Evolutionary conservation across 805 yeast genomes (phyloP).

Genomic region (Saccharomycopsis oosterbeekiorum): DNA sequence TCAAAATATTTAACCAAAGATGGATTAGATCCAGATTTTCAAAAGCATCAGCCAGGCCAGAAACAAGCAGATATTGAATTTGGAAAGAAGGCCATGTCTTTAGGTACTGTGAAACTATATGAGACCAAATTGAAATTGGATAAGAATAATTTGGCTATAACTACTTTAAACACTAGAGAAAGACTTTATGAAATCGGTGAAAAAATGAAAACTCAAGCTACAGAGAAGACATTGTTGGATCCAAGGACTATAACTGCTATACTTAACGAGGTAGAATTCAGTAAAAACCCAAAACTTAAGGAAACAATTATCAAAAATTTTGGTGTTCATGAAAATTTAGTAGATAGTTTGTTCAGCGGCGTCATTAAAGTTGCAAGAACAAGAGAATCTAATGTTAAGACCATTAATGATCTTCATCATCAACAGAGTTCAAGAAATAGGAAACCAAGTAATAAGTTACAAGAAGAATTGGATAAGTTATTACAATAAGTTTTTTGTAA

Average conservation of each 20-base stretch:
- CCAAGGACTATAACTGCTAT: slow-evolving; percentile 17
- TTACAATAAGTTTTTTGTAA: neutral
- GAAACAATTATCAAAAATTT: slow-evolving; percentile 6
- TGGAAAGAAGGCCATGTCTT: slow-evolving; percentile 12
- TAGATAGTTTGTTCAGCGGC: slow-evolving; percentile 4
- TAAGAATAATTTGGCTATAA: slow-evolving; percentile 12
- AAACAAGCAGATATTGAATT: neutral
- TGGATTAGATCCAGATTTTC: slow-evolving; percentile 15
- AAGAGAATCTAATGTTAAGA: slow-evolving; percentile 7
- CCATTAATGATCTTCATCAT: slow-evolving; percentile 10
- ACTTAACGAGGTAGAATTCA: slow-evolving; percentile 8
- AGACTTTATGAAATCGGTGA: slow-evolving; percentile 9
- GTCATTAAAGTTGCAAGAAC: slow-evolving; percentile 10
- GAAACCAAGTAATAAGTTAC: neutral
- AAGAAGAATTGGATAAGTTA: neutral
- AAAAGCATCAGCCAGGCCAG: neutral
- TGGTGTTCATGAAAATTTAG: slow-evolving; percentile 4
- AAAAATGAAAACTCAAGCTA: neutral
- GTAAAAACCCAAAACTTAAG: neutral
- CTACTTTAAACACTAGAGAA: slow-evolving; percentile 11
- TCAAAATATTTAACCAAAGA: slow-evolving; percentile 10
- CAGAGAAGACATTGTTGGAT: slow-evolving; percentile 11
- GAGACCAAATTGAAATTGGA: slow-evolving; percentile 11
- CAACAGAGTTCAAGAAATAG: neutral
- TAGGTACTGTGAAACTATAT: slow-evolving; percentile 12